Evolutionary conservation across 192 early-diverging fungal genomes (phyloP).

Genomic region (Coemansia sp.): DNA sequence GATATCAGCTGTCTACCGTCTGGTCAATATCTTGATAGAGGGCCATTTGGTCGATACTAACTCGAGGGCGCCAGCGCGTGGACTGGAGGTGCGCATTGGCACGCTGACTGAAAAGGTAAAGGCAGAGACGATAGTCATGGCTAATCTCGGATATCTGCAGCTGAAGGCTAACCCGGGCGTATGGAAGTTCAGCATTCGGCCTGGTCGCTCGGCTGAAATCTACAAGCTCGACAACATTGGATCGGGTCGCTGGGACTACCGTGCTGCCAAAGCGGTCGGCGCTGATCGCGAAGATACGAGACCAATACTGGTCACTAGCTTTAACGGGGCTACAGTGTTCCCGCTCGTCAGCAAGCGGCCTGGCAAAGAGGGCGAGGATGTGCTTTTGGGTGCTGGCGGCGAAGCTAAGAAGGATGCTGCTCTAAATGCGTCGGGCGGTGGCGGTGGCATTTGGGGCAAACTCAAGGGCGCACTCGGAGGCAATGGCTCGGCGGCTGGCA

Average conservation of each 20-base stretch:
- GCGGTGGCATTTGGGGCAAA: conserved; percentile 37
- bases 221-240: conserved; percentile 63
- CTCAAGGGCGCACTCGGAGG: conserved; percentile 28
- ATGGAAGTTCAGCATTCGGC: conserved; percentile 77
- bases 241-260: conserved; percentile 36
- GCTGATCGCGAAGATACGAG: conserved; percentile 18
- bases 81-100: conserved; percentile 85
- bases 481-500: neutral
- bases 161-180: conserved; percentile 90
- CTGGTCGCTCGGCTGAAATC: conserved; percentile 77
- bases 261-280: conserved; percentile 15
- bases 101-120: conserved; percentile 60
- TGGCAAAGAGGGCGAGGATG: conserved; percentile 76
- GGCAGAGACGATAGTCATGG: conserved; percentile 96
- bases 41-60: conserved; percentile 78
- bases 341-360: conserved; percentile 75
- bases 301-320: conserved; percentile 68
- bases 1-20: conserved; percentile 73
- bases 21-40: conserved; percentile 86
- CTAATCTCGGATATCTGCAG: conserved; percentile 97
- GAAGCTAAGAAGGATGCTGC: conserved; percentile 1
- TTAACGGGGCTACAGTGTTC: conserved; percentile 80
- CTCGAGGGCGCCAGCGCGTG: conserved; percentile 76
- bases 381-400: conserved; percentile 55
- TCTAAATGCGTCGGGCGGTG: neutral